These are phyloP conservation scores for Tricholoma matsutake DNA, from an alignment of 768 basidiomycete species.

Conservation along the genomic window DNA sequence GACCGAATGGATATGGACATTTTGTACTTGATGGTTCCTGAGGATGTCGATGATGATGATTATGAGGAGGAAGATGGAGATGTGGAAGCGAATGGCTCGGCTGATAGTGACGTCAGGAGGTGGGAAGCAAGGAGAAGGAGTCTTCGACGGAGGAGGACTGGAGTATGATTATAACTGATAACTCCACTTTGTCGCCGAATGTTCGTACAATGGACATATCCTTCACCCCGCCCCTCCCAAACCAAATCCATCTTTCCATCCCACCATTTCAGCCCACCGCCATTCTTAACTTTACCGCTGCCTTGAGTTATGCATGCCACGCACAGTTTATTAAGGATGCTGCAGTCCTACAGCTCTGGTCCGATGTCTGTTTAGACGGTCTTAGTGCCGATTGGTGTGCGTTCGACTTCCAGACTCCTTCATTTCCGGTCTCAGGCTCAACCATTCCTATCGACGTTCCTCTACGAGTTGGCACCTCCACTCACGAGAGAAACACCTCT, in stretches of 20 bases:
- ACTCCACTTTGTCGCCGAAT: neutral
- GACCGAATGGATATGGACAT: neutral
- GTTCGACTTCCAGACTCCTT: conserved; percentile 27
- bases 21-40: conserved; percentile 3
- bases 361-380: conserved; percentile 31
- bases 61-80: conserved; percentile 4
- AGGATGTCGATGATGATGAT: conserved; percentile 9
- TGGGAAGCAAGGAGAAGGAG: neutral
- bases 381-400: conserved; percentile 33
- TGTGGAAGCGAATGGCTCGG: neutral
- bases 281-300: conserved; percentile 36
- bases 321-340: conserved; percentile 25
- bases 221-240: conserved; percentile 39
- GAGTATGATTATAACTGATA: neutral
- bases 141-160: neutral
- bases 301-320: conserved; percentile 28
- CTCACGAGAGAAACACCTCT: neutral
- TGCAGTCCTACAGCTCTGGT: conserved; percentile 43
- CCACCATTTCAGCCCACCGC: conserved; percentile 17
- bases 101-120: neutral
- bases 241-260: conserved; percentile 25
- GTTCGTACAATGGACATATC: conserved; percentile 29
- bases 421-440: neutral
- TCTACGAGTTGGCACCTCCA: neutral
- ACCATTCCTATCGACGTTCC: neutral